Evolutionary conservation across 768 basidiomycete species (phyloP), one percentile per base, ranked within the genome.

Genomic region (Lentinula sp.): DNA sequence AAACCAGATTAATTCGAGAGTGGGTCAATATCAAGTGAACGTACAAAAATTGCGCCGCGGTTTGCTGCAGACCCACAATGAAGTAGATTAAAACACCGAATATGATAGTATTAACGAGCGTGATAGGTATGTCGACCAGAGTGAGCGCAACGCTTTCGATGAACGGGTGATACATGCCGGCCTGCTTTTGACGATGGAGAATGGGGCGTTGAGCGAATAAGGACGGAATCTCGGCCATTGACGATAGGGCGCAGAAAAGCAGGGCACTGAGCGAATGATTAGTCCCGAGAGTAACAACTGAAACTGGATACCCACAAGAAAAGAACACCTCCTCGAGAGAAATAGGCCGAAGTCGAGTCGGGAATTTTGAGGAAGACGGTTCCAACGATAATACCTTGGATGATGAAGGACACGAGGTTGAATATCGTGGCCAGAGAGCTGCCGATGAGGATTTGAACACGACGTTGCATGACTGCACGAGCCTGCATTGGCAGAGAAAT

Each of bases 291-390:
- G 55, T 20, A 2, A 13, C 58, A 33, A 41, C 1, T 12, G 18
- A 20, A 23, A 39, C 13, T 42, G 12, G 18, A 28, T 28, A 28
- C 82, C 37, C 69, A 87, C 81, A 91, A 90, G 80, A 89, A 92
- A 18, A 93, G 75, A 23, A 88, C 78, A 73, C 90, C 86, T 43
- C 89, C 90, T 18, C 91, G 82, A n/a, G 87, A 85, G 77, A 89
- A 91, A 68, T 82, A 87, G 10, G 82, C 84, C 13, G 76, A 70
- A 0, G 90, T 89, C 8, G 75, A 73, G 15, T 82, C 74, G 0
- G 81, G 76, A 37, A 85, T 72, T 8, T 79, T 74, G 61, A 84
- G 76, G 77, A 89, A 93, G 33, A 89, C 80, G 0, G 83, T 85
- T 32, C 89, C 88, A 55, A 87, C 78, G 64, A 81, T 78, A 7